Percentiles rank a stretch among this genome's conserved stretches.
Evolutionary conservation across 2,329 filamentous ascomycete genomes (phyloP).

Genomic region (Hypocrella siamensis): DNA sequence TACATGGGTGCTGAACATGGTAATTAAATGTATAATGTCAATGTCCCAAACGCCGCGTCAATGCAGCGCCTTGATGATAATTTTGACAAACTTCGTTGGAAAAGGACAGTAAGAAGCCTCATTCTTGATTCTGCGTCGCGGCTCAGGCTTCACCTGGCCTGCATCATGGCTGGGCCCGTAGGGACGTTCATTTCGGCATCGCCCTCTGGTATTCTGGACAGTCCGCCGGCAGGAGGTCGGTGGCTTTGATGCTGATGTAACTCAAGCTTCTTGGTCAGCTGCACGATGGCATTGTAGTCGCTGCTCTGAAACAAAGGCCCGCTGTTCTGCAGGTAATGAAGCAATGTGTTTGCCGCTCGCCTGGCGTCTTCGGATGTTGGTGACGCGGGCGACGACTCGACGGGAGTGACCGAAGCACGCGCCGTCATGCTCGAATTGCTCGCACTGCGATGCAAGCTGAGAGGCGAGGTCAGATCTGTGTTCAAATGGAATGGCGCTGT

Average conservation of each 20-base stretch:
- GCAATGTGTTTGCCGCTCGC: constrained; percentile 63
- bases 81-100: too few species aligned
- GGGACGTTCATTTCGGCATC: constrained; percentile 29
- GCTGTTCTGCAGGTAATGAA: constrained; percentile 61
- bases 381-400: constrained; percentile 44
- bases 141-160: constrained; percentile 9
- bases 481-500: constrained; percentile 27
- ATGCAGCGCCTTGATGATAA: too few species aligned
- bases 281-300: constrained; percentile 64
- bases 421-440: constrained; percentile 19
- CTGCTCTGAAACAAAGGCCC: constrained; percentile 54
- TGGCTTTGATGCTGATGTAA: constrained; percentile 37
- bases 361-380: constrained; percentile 78
- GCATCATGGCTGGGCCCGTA: constrained; percentile 12
- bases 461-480: constrained; percentile 23
- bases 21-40: too few species aligned
- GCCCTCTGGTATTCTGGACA: constrained; percentile 42
- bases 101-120: neutral
- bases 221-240: constrained; percentile 25
- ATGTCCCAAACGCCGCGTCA: too few species aligned
- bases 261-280: constrained; percentile 74
- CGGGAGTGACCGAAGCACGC: constrained; percentile 11
- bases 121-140: neutral
- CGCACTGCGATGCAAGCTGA: constrained; percentile 16
- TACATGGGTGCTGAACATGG: too few species aligned